Evolutionary conservation across 2,329 filamentous ascomycete genomes (phyloP).

Genomic region (Penicillium sp.): DNA sequence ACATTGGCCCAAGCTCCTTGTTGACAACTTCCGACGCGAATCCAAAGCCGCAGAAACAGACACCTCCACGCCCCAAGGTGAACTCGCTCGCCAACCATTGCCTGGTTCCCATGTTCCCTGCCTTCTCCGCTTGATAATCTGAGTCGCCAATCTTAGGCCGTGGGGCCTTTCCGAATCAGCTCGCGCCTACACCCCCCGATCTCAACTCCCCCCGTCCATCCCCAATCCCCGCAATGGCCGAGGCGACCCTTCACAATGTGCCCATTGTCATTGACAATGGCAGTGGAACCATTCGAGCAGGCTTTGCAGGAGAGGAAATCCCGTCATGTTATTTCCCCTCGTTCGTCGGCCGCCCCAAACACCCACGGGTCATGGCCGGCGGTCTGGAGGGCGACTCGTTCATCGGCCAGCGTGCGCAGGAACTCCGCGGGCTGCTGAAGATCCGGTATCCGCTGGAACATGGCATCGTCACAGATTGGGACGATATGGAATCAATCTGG

Average conservation of each 20-base stretch:
- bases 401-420: constrained; percentile 86
- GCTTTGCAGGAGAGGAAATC: constrained; percentile 91
- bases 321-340: constrained; percentile 98
- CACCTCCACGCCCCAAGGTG: constrained; percentile 14
- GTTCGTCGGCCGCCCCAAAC: constrained; percentile 93
- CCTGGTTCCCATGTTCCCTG: constrained; percentile 11
- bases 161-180: constrained; percentile 27
- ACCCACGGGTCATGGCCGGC: constrained; percentile 88
- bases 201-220: constrained; percentile 13
- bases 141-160: constrained; percentile 24
- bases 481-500: constrained; percentile 99
- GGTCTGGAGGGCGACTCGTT: constrained; percentile 95
- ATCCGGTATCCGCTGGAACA: constrained; percentile 94
- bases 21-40: constrained; percentile 30
- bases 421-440: constrained; percentile 87
- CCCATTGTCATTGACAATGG: constrained; percentile 99
- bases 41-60: constrained; percentile 11
- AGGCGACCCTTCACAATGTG: constrained; percentile 78
- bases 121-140: constrained; percentile 6
- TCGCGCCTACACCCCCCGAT: constrained; percentile 17
- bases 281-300: constrained; percentile 92
- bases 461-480: constrained; percentile 98
- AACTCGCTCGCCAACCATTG: constrained; percentile 12
- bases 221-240: constrained; percentile 49
- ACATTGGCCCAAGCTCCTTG: constrained; percentile 38